phyloP scores from a whole-genome alignment of 495 filamentous ascomycete species.

The Aspergillus asperescens region DNA sequence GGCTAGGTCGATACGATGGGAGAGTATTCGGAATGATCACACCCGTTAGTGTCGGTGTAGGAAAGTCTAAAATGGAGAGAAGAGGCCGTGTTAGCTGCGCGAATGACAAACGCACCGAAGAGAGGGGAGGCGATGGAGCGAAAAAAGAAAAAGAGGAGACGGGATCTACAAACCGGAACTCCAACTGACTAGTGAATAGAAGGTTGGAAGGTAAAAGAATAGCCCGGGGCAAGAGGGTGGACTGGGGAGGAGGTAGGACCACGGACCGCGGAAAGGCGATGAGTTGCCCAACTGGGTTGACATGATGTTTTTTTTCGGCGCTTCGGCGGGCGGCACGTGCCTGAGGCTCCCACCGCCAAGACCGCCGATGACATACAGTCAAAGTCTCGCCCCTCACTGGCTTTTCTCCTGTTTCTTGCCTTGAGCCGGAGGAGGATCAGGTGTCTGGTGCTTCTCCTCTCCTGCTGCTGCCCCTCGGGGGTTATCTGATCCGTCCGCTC shows the following conservation, averaged over 20 bases:
- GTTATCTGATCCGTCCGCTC: not conserved
- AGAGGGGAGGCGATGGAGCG: not conserved
- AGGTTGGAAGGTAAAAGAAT: not conserved
- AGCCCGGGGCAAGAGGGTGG: not conserved
- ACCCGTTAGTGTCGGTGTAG: constrained; percentile 3
- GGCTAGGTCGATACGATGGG: not conserved
- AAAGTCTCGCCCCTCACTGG: constrained; percentile 9
- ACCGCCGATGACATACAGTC: constrained; percentile 18
- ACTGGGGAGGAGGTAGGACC: constrained; percentile 1
- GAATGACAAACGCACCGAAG: not conserved
- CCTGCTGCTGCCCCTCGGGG: constrained; percentile 12
- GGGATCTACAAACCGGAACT: not conserved
- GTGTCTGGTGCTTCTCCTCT: constrained; percentile 16
- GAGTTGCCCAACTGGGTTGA: constrained; percentile 12
- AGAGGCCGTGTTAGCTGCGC: constrained; percentile 14
- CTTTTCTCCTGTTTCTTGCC: constrained; percentile 2
- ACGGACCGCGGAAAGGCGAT: constrained; percentile 1
- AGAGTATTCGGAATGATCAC: not conserved
- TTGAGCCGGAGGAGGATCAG: constrained; percentile 20
- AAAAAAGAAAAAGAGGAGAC: not conserved
- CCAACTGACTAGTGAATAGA: not conserved
- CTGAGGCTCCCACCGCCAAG: constrained; percentile 24
- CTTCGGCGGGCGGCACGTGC: constrained; percentile 22
- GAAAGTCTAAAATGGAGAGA: constrained; percentile 4
- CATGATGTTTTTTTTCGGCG: constrained; percentile 29